Evolutionary conservation across 352 stramenopile genomes (phyloP).

Genomic region (Phytophthora capsici): DNA sequence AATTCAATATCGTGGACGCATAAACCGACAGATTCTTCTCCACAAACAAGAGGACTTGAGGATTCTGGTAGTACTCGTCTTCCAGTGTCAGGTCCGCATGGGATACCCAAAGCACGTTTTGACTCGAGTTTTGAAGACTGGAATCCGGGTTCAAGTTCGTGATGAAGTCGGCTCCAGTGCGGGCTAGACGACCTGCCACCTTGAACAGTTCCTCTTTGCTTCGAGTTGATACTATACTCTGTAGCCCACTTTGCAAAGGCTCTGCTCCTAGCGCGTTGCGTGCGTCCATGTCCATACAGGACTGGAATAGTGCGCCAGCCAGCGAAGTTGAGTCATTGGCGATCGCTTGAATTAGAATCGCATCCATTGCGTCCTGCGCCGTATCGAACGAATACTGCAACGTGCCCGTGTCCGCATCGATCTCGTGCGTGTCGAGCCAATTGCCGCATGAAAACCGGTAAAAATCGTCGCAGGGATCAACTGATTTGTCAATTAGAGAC

Average conservation of each 20-base stretch:
- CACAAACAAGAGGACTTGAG: constrained; percentile 35
- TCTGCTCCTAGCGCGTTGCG: constrained; percentile 50
- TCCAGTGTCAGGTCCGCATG: constrained; percentile 82
- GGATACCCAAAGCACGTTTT: constrained; percentile 77
- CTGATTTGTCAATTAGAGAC: constrained; percentile 50
- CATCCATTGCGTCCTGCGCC: constrained; percentile 60
- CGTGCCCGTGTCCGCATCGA: constrained; percentile 37
- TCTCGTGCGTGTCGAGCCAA: constrained; percentile 54
- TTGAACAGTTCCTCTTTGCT: constrained; percentile 49
- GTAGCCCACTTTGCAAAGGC: constrained; percentile 47
- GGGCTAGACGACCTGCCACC: constrained; percentile 49
- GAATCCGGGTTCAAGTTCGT: constrained; percentile 63
- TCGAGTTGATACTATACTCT: constrained; percentile 41
- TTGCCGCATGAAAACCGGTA: constrained; percentile 73
- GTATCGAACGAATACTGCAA: constrained; percentile 57
- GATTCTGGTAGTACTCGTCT: constrained; percentile 91
- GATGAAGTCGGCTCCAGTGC: constrained; percentile 65
- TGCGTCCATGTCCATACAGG: constrained; percentile 62
- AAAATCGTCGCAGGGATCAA: constrained; percentile 74
- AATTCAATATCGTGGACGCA: constrained; percentile 44
- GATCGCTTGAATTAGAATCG: constrained; percentile 54
- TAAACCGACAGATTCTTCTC: constrained; percentile 47
- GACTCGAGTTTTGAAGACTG: constrained; percentile 61
- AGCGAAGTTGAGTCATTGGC: constrained; percentile 70
- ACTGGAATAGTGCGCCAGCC: constrained; percentile 66